These are phyloP conservation scores for Cryphonectria japonica DNA, from an alignment of 2,329 filamentous ascomycete species.

Conservation along the genomic window DNA sequence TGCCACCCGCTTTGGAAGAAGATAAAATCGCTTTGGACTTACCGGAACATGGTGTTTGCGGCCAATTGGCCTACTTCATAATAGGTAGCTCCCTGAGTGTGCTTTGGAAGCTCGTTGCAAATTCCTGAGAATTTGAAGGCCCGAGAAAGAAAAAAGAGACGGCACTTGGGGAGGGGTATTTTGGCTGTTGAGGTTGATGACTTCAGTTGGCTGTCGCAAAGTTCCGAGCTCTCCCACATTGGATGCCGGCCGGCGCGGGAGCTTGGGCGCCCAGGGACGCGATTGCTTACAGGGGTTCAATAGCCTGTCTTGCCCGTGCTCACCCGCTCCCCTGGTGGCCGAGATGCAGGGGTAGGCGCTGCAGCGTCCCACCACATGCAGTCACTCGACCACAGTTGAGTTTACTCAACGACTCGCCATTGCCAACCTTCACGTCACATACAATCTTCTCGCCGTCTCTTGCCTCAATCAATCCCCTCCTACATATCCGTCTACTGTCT, in stretches of 20 bases:
- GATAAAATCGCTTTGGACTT: neutral
- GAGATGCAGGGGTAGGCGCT: slow-evolving; percentile 21
- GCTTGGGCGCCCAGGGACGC: slow-evolving; percentile 20
- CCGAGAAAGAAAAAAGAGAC: neutral
- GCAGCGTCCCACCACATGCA: slow-evolving; percentile 1
- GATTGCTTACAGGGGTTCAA: neutral
- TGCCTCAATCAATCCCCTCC: neutral
- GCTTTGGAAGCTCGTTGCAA: slow-evolving; percentile 2
- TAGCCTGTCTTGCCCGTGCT: neutral
- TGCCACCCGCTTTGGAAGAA: neutral
- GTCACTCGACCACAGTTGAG: neutral
- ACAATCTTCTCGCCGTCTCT: neutral
- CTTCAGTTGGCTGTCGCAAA: slow-evolving; percentile 19
- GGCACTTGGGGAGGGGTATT: neutral
- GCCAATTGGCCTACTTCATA: slow-evolving; percentile 16
- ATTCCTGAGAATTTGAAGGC: too few relatives aligned
- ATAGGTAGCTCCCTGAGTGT: neutral
- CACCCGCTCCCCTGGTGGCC: neutral
- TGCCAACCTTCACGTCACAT: neutral
- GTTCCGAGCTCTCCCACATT: slow-evolving; percentile 16
- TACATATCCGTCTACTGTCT: neutral
- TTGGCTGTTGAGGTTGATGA: slow-evolving; percentile 8
- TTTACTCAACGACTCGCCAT: neutral
- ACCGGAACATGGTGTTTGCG: slow-evolving; percentile 27
- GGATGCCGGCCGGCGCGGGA: slow-evolving; percentile 19